Evolutionary conservation across 1,284 basidiomycete genomes (phyloP).

Genomic region (Leucoagaricus sp.): DNA sequence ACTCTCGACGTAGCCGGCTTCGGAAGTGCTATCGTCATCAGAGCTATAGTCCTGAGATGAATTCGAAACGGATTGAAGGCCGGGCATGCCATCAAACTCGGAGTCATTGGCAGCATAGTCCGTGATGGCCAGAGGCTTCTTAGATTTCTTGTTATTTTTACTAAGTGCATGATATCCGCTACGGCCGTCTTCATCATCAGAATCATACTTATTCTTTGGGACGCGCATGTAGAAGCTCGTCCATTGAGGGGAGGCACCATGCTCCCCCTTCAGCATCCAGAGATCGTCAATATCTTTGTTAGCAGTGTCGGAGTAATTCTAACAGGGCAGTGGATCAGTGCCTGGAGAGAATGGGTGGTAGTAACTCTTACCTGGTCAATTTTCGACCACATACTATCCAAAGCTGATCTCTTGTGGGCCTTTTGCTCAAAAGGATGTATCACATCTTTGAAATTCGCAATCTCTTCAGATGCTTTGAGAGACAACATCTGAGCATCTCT

Average conservation of each 20-base stretch:
- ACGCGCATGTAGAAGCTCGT: slow-evolving; percentile 41
- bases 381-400: slow-evolving; percentile 64
- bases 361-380: slow-evolving; percentile 57
- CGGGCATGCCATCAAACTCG: slow-evolving; percentile 58
- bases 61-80: slow-evolving; percentile 61
- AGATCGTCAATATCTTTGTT: slow-evolving; percentile 58
- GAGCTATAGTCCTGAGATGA: slow-evolving; percentile 45
- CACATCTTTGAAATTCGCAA: slow-evolving; percentile 53
- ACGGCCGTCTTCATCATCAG: slow-evolving; percentile 36
- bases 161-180: slow-evolving; percentile 23
- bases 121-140: slow-evolving; percentile 52
- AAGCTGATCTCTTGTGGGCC: slow-evolving; percentile 46
- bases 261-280: slow-evolving; percentile 62
- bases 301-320: slow-evolving; percentile 61
- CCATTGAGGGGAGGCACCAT: slow-evolving; percentile 59
- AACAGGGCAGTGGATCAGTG: background rate
- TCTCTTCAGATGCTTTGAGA: slow-evolving; percentile 49
- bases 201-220: slow-evolving; percentile 17
- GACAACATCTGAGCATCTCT: slow-evolving; percentile 66
- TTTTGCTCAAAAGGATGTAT: slow-evolving; percentile 60
- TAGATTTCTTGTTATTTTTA: slow-evolving; percentile 37
- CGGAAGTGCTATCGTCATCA: slow-evolving; percentile 38
- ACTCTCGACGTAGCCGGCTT: slow-evolving; percentile 39
- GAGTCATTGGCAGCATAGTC: slow-evolving; percentile 40
- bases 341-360: background rate